Base-by-base conservation (phyloP, 345 rosid genomes). In the Boechera stricta region DNA sequence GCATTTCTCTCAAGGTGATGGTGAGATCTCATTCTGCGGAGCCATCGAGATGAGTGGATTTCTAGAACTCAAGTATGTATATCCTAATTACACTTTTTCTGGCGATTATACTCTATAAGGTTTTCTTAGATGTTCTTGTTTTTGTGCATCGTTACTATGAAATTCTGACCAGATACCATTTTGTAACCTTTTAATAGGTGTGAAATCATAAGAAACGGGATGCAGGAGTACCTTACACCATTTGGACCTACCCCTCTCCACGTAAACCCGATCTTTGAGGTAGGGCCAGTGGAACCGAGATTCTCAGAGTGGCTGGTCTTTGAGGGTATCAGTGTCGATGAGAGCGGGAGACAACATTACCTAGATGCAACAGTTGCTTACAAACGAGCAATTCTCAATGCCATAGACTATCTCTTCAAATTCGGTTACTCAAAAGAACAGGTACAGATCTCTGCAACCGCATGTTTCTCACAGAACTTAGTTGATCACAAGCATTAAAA, bases 1-100 rank as follows among this genome's bases (percentile, higher is more conserved):
- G 98, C 98, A 94, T 78, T 94, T 91, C 67, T 94, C 98, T 9
- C 95, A 92, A 85, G 98, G 97, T 13, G 98, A 92, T 75, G 98
- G 97, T 55, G 98, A 94, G 82, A 81, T 94, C 71, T 78, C 98
- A 3, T 88, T 94, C 87, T 94, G 98, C 1, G 97, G 98, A 1
- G 98, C 97, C 52, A 94, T 94, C 3, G 97, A 94, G 83, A 89
- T 88, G 95, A 94, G 97, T 65, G 97, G 98, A 13, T 94, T 90
- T 62, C 83, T 94, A 51, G 93, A 84, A 79, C 97, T 92, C 80
- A 92, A 94, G 92, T 91, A 87, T 12, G 29, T 58, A 39, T 5
- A 53, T 42, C 42, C n/a, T 48, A 18, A n/a, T 18, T 35, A 29
- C 47, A 51, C 4, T 33, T 33, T 28, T 51, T 15, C 54, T 6